These are phyloP conservation scores for Isatis lusitanica DNA, from an alignment of 441 rosid species.

Conservation along the genomic window DNA sequence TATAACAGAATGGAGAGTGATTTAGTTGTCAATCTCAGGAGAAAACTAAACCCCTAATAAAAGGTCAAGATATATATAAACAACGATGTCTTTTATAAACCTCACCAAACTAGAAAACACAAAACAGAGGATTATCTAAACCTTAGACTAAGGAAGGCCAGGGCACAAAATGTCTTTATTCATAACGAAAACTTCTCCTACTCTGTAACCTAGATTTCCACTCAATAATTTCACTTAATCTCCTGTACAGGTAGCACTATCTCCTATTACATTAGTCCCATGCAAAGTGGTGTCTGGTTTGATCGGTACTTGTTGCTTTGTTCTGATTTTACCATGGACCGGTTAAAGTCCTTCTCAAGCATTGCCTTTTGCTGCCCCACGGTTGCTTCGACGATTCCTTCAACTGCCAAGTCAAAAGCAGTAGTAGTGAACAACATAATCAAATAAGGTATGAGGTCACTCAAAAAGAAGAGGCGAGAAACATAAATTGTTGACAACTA, in stretches of 20 bases:
- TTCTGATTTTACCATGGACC: conserved; percentile 57
- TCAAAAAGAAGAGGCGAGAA: not conserved
- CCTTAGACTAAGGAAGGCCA: conserved; percentile 24
- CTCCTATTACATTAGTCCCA: conserved; percentile 24
- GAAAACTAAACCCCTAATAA: not conserved
- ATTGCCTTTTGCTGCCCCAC: conserved; percentile 49
- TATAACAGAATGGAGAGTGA: conserved; percentile 10
- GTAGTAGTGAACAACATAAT: conserved; percentile 5
- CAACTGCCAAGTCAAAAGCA: conserved; percentile 37
- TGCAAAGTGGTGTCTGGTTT: conserved; percentile 17
- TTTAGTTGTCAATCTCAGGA: not conserved
- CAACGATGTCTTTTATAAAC: not conserved
- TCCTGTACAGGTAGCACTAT: conserved; percentile 34
- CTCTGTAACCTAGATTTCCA: conserved; percentile 30
- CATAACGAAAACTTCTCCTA: conserved; percentile 28
- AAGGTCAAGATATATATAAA: conserved; percentile 8
- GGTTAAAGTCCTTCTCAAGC: conserved; percentile 72
- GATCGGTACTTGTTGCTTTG: conserved; percentile 17
- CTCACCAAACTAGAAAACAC: conserved; percentile 12
- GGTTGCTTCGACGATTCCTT: conserved; percentile 42
- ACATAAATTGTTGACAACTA: not conserved
- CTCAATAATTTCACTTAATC: conserved; percentile 23
- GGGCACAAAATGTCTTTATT: conserved; percentile 20
- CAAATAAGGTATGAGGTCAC: not conserved
- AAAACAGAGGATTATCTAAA: conserved; percentile 18